Evolutionary conservation across 495 filamentous ascomycete genomes (phyloP).

Genomic region (Daldinia vernicosa): DNA sequence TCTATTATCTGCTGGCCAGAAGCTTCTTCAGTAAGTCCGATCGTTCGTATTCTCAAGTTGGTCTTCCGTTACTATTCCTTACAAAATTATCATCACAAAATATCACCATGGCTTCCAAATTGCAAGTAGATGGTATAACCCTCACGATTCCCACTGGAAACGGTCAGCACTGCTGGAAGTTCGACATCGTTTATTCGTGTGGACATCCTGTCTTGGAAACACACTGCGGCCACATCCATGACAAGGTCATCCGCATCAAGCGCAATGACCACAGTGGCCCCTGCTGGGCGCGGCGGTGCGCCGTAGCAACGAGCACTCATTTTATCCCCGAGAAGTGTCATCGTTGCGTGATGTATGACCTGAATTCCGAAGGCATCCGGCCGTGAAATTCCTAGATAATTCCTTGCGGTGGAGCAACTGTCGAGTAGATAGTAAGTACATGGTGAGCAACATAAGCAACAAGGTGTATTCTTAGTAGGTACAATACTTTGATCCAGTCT

Average conservation of each 20-base stretch:
- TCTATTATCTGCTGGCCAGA: neutral
- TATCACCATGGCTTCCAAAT: neutral
- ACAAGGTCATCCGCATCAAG: conserved; percentile 23
- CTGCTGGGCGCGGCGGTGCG: conserved; percentile 18
- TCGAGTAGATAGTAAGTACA: neutral
- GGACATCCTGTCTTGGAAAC: conserved; percentile 8
- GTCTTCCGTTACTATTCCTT: neutral
- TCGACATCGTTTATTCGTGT: conserved; percentile 7
- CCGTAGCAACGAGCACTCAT: neutral
- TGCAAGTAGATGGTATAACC: neutral
- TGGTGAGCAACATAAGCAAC: neutral
- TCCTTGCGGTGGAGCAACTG: neutral
- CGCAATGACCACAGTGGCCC: conserved; percentile 17
- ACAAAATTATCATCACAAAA: neutral
- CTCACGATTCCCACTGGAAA: neutral
- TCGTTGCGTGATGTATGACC: conserved; percentile 10
- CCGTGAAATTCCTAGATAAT: neutral
- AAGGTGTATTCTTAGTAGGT: neutral
- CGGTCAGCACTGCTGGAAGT: conserved; percentile 4
- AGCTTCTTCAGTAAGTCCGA: neutral
- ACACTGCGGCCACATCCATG: neutral
- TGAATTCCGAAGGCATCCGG: conserved; percentile 2
- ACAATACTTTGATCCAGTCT: neutral
- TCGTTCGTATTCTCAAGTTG: neutral
- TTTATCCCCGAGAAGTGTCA: conserved; percentile 1